Conservation (phyloP, 108 stramenopile genomes). For the Skeletonema grethae region DNA sequence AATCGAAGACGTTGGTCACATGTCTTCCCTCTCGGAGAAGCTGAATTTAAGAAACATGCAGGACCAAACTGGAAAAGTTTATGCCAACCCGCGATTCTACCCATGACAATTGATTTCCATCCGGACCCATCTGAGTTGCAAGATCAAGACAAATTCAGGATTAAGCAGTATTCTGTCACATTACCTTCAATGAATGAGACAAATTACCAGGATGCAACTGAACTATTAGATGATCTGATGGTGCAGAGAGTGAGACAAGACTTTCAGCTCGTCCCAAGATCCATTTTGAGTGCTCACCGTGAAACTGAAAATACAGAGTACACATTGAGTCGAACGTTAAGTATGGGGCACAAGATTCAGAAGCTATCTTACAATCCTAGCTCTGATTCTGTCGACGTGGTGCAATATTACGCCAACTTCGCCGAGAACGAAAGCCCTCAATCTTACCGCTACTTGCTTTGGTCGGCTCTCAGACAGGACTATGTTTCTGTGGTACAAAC, state of each 20-base stretch:
- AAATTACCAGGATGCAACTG: conserved; percentile 71
- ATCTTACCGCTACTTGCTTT: conserved; percentile 58
- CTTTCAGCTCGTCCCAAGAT: conserved; percentile 79
- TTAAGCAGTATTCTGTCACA: conserved; percentile 77
- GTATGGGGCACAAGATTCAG: conserved; percentile 90
- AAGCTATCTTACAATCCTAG: conserved; percentile 72
- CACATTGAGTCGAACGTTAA: conserved; percentile 50
- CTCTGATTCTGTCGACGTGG: conserved; percentile 78
- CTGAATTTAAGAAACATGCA: conserved; percentile 81
- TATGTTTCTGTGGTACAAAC: conserved; percentile 69
- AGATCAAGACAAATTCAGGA: conserved; percentile 65
- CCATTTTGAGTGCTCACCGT: conserved; percentile 55
- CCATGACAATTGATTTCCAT: conserved; percentile 94
- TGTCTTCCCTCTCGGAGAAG: conserved; percentile 92
- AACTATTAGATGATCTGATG: conserved; percentile 64
- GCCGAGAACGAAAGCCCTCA: conserved; percentile 68
- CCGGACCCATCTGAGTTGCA: conserved; percentile 85
- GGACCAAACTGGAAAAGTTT: conserved; percentile 96
- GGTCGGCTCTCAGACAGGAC: conserved; percentile 56
- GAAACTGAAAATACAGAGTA: conserved; percentile 36
- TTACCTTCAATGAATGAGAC: conserved; percentile 77
- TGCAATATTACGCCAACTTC: conserved; percentile 67
- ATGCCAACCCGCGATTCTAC: conserved; percentile 95
- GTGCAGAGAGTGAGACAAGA: conserved; percentile 89
- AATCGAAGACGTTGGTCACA: conserved; percentile 96